phyloP scores from a whole-genome alignment of 169 alveolate species.

The Eimeria maxima region DNA sequence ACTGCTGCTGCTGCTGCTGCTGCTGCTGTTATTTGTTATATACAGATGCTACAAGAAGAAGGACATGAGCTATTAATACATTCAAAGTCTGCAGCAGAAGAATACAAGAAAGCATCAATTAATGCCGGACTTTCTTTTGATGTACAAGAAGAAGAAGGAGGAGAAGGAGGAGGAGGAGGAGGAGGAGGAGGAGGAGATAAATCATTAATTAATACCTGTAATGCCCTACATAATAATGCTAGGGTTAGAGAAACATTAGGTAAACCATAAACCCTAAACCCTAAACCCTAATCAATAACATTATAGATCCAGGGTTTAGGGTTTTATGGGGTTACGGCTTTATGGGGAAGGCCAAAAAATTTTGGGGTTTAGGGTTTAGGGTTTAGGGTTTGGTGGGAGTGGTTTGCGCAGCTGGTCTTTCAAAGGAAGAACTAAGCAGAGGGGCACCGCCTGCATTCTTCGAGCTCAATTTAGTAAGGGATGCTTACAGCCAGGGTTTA shows the following conservation, averaged over 20 bases:
- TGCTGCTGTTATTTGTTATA: neutral
- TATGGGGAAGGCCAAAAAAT: too few species aligned
- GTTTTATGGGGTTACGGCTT: neutral
- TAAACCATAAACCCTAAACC: constrained; percentile 18
- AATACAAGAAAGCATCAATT: neutral
- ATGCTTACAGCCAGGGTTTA: constrained; percentile 6
- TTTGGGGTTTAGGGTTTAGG: constrained; percentile 31
- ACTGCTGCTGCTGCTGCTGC: too few species aligned
- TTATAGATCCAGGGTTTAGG: neutral
- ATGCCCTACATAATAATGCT: constrained; percentile 3
- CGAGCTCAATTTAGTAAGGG: constrained; percentile 22
- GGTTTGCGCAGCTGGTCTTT: constrained; percentile 7
- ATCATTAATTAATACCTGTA: neutral
- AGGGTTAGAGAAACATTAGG: constrained; percentile 1
- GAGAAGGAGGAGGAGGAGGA: too few species aligned
- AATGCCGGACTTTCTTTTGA: neutral
- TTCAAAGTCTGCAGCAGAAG: constrained; percentile 26
- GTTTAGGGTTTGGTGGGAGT: constrained; percentile 27
- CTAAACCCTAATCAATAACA: neutral
- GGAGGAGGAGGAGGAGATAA: too few species aligned
- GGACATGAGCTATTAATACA: constrained; percentile 52
- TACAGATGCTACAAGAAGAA: constrained; percentile 41
- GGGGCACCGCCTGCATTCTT: constrained; percentile 20
- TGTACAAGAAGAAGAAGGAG: neutral
- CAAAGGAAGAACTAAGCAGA: neutral